Conservation (phyloP, 2,329 filamentous ascomycete species). For the Ophiostoma novo-ulmi region DNA sequence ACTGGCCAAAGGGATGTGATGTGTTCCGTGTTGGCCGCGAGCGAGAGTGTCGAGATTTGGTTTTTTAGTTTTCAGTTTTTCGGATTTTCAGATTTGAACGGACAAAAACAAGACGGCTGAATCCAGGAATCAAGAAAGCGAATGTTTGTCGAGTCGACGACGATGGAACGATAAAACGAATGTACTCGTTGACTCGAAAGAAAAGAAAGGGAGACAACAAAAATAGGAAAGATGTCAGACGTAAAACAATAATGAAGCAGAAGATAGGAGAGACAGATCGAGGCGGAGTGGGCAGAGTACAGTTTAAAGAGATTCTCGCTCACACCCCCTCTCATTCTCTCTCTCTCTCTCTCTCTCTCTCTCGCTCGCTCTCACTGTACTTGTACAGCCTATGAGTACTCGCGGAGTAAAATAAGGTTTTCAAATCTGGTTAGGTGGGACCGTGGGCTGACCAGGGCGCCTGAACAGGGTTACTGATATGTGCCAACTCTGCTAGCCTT, state of each 20-base stretch:
- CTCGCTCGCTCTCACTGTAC: not conserved
- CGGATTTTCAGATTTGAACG: not conserved
- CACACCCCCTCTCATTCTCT: not conserved
- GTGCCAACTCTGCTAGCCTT: not conserved
- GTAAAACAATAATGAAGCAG: constrained; percentile 4
- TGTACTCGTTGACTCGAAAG: not conserved
- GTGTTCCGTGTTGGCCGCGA: not conserved
- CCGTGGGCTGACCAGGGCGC: constrained; percentile 4
- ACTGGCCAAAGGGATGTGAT: not conserved
- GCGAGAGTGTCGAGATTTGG: not conserved
- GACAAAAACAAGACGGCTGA: not conserved
- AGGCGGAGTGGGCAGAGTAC: not conserved
- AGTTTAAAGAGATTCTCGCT: constrained; percentile 2
- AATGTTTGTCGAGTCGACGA: constrained; percentile 3
- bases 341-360: not conserved
- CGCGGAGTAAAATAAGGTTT: constrained; percentile 12
- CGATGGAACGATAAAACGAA: not conserved
- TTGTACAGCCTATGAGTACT: not conserved
- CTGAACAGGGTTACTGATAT: not conserved
- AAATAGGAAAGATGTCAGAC: not conserved
- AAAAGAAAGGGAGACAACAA: not conserved
- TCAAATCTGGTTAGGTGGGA: constrained; percentile 12
- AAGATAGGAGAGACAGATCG: not conserved
- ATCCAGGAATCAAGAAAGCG: constrained; percentile 1
- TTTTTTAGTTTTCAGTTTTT: not conserved